These are phyloP conservation scores for Puccinia novopanici DNA, from an alignment of 1,284 basidiomycete species.

Conservation along the genomic window DNA sequence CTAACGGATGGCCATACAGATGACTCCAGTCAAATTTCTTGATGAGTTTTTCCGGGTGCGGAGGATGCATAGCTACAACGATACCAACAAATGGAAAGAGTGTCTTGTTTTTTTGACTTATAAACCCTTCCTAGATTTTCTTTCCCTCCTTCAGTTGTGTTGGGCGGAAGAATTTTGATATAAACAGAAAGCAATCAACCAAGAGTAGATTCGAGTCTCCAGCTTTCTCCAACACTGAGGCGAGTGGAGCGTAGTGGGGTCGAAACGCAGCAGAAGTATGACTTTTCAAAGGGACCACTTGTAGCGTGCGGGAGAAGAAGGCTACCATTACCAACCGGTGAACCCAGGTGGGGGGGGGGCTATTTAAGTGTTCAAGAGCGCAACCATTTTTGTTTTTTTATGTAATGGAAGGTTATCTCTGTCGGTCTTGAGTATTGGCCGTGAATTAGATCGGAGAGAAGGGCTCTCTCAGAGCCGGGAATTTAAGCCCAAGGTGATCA, in stretches of 20 bases:
- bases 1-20: constrained; percentile 11
- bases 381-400: neutral
- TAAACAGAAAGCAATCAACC: too few species aligned
- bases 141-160: too few species aligned
- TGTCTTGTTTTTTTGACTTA: neutral
- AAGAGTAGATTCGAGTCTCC: neutral
- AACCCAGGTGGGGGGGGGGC: neutral
- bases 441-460: neutral
- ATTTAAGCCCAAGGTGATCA: neutral
- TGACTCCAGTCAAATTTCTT: constrained; percentile 41
- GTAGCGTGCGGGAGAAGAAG: too few species aligned
- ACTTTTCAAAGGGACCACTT: too few species aligned
- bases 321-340: too few species aligned
- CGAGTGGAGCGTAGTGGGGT: neutral
- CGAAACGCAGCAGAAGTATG: neutral
- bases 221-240: neutral
- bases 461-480: neutral
- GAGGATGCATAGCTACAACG: neutral
- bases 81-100: too few species aligned
- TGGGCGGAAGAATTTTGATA: too few species aligned
- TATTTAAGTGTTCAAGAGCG: neutral
- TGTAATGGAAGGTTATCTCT: too few species aligned
- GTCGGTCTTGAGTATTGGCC: neutral
- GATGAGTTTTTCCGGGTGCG: constrained; percentile 6
- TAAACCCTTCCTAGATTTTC: neutral